A percentile compares a stretch with the other conserved stretches of the same genome.
phyloP scores from a whole-genome alignment of 139 green algal genomes.

The Chlamydomonas sphaeroides region DNA sequence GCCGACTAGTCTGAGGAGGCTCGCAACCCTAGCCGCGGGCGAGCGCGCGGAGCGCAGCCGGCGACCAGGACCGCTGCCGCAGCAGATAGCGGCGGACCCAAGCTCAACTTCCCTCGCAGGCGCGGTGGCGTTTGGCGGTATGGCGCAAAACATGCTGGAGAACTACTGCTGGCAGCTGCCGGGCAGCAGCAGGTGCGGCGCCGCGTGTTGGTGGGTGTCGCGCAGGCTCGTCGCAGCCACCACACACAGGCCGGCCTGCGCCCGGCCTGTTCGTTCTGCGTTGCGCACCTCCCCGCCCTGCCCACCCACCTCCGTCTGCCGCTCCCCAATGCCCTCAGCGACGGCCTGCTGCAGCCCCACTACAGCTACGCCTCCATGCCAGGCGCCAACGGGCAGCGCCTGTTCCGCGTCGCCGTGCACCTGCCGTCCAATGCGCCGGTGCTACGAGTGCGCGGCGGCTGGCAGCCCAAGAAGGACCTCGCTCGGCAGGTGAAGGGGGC shows the following conservation, averaged over 20 bases:
- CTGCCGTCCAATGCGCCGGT: not conserved
- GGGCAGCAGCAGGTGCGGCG: not conserved
- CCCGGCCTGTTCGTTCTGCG: too few relatives aligned
- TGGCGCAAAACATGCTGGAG: not conserved
- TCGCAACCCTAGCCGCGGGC: too few relatives aligned
- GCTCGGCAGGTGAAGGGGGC: not conserved
- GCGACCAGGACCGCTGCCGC: too few relatives aligned
- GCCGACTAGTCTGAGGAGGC: too few relatives aligned
- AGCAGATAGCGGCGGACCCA: too few relatives aligned
- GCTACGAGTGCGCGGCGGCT: not conserved
- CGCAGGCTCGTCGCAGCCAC: too few relatives aligned
- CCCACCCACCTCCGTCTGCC: not conserved
- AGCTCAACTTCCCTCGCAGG: too few relatives aligned
- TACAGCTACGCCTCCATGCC: not conserved
- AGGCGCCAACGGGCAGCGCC: not conserved
- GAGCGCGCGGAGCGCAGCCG: too few relatives aligned
- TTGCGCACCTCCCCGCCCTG: not conserved
- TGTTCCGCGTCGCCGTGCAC: not conserved
- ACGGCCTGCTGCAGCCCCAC: constrained; percentile 8
- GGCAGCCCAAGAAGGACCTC: not conserved
- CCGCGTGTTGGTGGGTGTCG: too few relatives aligned
- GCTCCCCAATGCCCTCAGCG: not conserved
- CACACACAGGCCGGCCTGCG: too few relatives aligned
- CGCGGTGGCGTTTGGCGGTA: not conserved
- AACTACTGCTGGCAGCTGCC: constrained; percentile 1